Percentiles rank a stretch among this genome's conserved stretches.
Evolutionary conservation across 257 asterid species (phyloP).

Genomic region (Hygrophila difformis): DNA sequence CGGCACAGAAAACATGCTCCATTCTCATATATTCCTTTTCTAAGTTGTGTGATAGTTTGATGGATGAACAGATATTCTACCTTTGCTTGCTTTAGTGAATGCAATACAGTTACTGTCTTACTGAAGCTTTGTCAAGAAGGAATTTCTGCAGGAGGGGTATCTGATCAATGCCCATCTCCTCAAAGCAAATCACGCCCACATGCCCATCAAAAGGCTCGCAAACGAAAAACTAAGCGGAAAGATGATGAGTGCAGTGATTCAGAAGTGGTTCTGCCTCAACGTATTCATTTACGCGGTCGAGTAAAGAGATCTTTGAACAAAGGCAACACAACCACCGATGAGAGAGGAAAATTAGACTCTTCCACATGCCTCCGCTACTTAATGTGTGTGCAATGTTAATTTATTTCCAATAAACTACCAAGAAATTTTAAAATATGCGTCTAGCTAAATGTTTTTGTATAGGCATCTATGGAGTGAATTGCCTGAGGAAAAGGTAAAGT

Average conservation of each 20-base stretch:
- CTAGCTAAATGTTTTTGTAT: not conserved
- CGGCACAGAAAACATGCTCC: too few relatives aligned
- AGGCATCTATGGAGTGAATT: slow-evolving; percentile 27
- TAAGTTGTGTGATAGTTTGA: not conserved
- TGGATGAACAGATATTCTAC: not conserved
- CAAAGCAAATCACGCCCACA: not conserved
- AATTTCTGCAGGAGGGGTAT: slow-evolving; percentile 16
- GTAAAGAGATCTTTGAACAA: too few relatives aligned
- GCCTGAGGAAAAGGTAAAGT: slow-evolving; percentile 13
- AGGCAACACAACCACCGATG: not conserved
- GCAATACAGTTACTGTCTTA: too few relatives aligned
- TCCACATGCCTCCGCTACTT: not conserved
- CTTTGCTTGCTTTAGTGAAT: slow-evolving; percentile 2
- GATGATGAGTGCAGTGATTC: slow-evolving; percentile 15
- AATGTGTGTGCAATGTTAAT: not conserved
- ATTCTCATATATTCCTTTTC: not conserved
- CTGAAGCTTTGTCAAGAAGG: slow-evolving; percentile 2
- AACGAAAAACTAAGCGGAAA: slow-evolving; percentile 19
- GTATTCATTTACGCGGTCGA: slow-evolving; percentile 2
- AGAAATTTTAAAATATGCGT: not conserved
- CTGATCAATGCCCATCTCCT: slow-evolving; percentile 2
- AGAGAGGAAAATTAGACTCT: not conserved
- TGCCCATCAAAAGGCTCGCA: slow-evolving; percentile 13
- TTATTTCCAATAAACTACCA: too few relatives aligned
- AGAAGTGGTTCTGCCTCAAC: slow-evolving; percentile 18